Evolutionary conservation across 2,329 filamentous ascomycete genomes (phyloP), one percentile per base, ranked within the genome.

Genomic region (Clonostachys chloroleuca): DNA sequence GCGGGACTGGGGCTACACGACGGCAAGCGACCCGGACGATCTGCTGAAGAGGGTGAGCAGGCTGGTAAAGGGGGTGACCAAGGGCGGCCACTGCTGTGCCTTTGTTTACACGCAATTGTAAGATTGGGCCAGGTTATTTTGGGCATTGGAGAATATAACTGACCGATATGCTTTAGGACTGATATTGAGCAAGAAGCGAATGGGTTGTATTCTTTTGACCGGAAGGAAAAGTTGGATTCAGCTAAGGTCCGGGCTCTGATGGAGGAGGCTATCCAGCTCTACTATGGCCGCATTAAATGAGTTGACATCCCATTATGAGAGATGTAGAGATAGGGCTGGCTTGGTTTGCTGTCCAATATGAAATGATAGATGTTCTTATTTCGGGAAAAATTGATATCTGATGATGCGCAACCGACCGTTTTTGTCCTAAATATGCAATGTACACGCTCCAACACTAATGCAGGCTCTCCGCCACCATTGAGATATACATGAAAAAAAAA

Each of bases 121-220:
- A 68, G 77, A 69, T 33, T 30, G 7, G 7, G 5, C 30, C 35
- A 4, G 12, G 20, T 34, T 12, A 30, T 8, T 35, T 12, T 12
- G 18, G 12, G 43, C 24, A 40, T 44, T 6, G n/a, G 17, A 45
- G 34, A 36, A 12, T 34, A n/a, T 18, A 17, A 44, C 45, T 40
- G 58, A 56, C 51, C 44, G 6, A 12, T 37, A 8, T 34, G 6
- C 17, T 18, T 10, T 40, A 75, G 72, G 36, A 71, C 71, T 48
- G 77, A 82, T 56, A 82, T 87, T 45, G 83, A 87, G 61, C 83
- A 87, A 55, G 84, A 87, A 56, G 79, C 81, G 35, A 87, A 87
- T 53, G 84, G 83, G 0, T 56, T 87, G 20, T 86, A 85, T 54
- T 77, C 81, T 1, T 84, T 77, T 52, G 76, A 85, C 50, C 72